These are phyloP conservation scores for Pichia sp. DNA, from an alignment of 1,139 yeast genomes.

Conservation along the genomic window DNA sequence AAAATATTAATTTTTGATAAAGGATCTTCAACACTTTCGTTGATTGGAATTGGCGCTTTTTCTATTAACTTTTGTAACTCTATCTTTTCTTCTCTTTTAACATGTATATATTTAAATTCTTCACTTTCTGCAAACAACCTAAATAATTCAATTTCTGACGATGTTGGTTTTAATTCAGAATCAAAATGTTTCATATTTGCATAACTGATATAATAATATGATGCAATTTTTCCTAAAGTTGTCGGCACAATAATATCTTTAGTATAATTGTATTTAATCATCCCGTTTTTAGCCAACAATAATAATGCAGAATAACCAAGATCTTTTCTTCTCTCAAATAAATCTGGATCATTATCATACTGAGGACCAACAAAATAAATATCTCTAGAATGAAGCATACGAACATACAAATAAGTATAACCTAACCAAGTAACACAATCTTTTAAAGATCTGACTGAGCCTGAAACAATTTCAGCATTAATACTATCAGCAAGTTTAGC, in stretches of 20 bases:
- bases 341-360: constrained; percentile 44
- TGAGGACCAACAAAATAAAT: constrained; percentile 72
- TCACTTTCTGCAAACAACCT: constrained; percentile 73
- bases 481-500: constrained; percentile 63
- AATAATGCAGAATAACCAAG: constrained; percentile 72
- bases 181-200: constrained; percentile 63
- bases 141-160: constrained; percentile 67
- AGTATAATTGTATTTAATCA: constrained; percentile 52
- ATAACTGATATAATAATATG: constrained; percentile 78
- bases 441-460: constrained; percentile 51
- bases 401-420: constrained; percentile 68
- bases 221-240: constrained; percentile 78
- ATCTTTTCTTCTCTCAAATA: constrained; percentile 54
- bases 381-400: constrained; percentile 72
- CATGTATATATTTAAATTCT: constrained; percentile 79
- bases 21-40: constrained; percentile 65
- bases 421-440: constrained; percentile 80
- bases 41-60: constrained; percentile 80
- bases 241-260: constrained; percentile 52
- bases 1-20: constrained; percentile 74
- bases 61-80: constrained; percentile 69
- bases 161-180: constrained; percentile 55
- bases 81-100: constrained; percentile 79
- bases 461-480: constrained; percentile 84
- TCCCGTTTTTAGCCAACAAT: constrained; percentile 46